A percentile compares a stretch with the other conserved stretches of the same genome.
Evolutionary conservation across 2,329 filamentous ascomycete species (phyloP).

Genomic region (Ceratocystis huliohia): DNA sequence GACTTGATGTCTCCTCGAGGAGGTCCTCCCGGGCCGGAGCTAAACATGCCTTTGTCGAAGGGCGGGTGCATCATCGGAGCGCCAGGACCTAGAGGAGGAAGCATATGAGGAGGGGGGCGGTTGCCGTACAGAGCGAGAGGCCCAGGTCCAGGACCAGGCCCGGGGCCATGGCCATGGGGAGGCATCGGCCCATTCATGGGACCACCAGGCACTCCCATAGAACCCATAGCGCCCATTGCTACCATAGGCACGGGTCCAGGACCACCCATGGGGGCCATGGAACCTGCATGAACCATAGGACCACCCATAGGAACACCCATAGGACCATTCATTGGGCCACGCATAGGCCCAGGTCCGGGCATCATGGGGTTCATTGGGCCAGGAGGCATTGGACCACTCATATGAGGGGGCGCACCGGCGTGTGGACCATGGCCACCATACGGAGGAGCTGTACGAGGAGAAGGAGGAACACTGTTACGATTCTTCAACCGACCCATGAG

Average conservation of each 20-base stretch:
- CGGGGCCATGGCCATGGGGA: conserved; percentile 4
- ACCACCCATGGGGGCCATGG: conserved; percentile 3
- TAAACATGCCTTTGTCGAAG: conserved; percentile 18
- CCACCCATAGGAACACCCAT: conserved; percentile 14
- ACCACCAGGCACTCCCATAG: conserved; percentile 13
- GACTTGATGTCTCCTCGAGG: conserved; percentile 18
- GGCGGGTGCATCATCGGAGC: conserved; percentile 14
- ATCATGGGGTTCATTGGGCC: neutral
- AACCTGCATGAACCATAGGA: neutral
- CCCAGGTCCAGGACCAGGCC: neutral
- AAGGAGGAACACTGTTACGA: conserved; percentile 19
- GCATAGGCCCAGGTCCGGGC: neutral
- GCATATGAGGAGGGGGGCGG: conserved; percentile 11
- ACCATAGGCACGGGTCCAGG: conserved; percentile 9
- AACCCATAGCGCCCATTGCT: conserved; percentile 12
- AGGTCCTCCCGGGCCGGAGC: conserved; percentile 17
- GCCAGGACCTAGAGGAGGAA: conserved; percentile 13
- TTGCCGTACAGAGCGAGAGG: conserved; percentile 16
- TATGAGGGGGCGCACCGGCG: neutral
- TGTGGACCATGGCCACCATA: conserved; percentile 12
- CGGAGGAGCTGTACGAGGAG: conserved; percentile 15
- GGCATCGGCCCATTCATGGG: conserved; percentile 16
- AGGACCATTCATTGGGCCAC: conserved; percentile 7
- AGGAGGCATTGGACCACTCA: conserved; percentile 1
- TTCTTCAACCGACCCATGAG: conserved; percentile 10